Evolutionary conservation across 495 filamentous ascomycete genomes (phyloP), one percentile per base, ranked within the genome.

Genomic region (Podospora anserina): DNA sequence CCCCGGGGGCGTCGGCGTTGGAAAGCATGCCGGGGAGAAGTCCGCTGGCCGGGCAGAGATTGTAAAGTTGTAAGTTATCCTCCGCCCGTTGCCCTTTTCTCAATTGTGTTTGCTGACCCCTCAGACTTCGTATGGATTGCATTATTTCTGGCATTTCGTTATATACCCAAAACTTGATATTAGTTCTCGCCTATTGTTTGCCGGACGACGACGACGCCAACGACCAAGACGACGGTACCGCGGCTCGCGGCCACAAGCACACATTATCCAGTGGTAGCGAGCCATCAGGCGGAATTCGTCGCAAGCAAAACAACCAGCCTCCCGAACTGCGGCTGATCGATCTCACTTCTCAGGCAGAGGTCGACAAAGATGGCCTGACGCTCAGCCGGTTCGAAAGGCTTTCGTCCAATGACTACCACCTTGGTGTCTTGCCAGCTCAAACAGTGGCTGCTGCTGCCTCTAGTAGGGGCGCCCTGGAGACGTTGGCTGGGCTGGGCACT

Each of bases 131-230:
- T 72, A 94, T 94, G 71, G 95, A 98, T 82, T 97, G 96, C 81
- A 92, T 94, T 70, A 91, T 99, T 84, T 96, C 94, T 78, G 95
- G 96, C 76, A 90, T 99, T 76, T 93, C 95, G 70, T 84, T 99
- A 80, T 98, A 97, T 89, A 96, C 91, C 77, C 93, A 94, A 72
- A 93, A 87, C 72, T 83, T 96, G 64, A 84, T 99, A 78, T 85
- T 96, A 69, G 88, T 97, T 72, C 90, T 99, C 83, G 93, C 93
- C 75, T 95, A 94, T 77, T 87, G 93, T 67, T 90, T 90, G 66
- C 82, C 86, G 15, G 88, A 88, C 13, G 88, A 89, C n/a, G 83
- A 87, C 13, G 86, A 89, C n/a, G 83, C 86, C 13, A 86, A 89
- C n/a, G 77, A 86, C 0, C 71, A 79, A 7, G 76, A 79, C 55